Evolutionary conservation across 768 basidiomycete genomes (phyloP).

Genomic region (button mushroom (Agaricus bisporus)): DNA sequence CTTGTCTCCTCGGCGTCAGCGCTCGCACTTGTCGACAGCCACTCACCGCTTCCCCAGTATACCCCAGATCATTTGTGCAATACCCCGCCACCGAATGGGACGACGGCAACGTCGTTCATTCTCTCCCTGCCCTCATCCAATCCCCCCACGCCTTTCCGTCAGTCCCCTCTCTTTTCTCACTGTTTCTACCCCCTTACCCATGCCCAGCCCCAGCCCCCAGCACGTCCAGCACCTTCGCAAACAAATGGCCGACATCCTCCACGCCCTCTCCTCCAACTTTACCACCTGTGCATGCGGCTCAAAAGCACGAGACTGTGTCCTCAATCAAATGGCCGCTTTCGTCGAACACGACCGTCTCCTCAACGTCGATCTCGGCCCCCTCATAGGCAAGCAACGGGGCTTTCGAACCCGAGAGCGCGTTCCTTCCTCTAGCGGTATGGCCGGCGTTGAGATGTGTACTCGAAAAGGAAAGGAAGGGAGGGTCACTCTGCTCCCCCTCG

Average conservation of each 20-base stretch:
- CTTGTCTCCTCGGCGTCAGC: slow-evolving; percentile 37
- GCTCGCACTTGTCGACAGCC: slow-evolving; percentile 31
- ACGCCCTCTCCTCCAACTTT: slow-evolving; percentile 64
- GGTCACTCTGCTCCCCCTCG: slow-evolving; percentile 2
- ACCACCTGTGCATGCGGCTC: slow-evolving; percentile 72
- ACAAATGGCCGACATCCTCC: slow-evolving; percentile 66
- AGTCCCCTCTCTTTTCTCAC: slow-evolving; percentile 25
- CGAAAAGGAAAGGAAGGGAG: too few species aligned
- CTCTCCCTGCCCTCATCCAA: slow-evolving; percentile 61
- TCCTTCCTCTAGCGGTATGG: slow-evolving; percentile 54
- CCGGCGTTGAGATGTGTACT: slow-evolving; percentile 48
- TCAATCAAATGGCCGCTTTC: slow-evolving; percentile 59
- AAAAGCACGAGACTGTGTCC: slow-evolving; percentile 53
- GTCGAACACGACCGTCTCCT: slow-evolving; percentile 27
- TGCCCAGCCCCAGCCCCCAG: slow-evolving; percentile 30
- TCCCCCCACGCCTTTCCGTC: slow-evolving; percentile 53
- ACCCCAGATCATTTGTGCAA: slow-evolving; percentile 15
- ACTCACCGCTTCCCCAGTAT: slow-evolving; percentile 21
- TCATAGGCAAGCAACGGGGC: slow-evolving; percentile 54
- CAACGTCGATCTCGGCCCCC: slow-evolving; percentile 50
- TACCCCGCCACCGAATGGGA: slow-evolving; percentile 95
- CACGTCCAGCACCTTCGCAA: slow-evolving; percentile 48
- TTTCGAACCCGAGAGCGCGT: slow-evolving; percentile 56
- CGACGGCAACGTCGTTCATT: slow-evolving; percentile 81
- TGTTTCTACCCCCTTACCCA: slow-evolving; percentile 10